phyloP scores from a whole-genome alignment of 306 rosid species.

The Quillaja saponaria region DNA sequence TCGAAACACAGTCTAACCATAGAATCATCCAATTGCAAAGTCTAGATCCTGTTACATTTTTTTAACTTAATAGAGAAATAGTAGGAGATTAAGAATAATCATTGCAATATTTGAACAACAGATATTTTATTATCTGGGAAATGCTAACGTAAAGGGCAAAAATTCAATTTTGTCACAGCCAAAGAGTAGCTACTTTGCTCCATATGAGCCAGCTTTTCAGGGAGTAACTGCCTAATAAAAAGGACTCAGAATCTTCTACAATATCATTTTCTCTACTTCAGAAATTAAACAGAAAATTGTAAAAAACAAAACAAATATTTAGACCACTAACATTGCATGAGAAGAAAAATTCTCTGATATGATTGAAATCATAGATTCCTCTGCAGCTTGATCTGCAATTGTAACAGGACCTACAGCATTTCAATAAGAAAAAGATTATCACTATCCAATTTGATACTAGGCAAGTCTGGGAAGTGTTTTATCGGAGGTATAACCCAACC shows the following conservation, averaged over 20 bases:
- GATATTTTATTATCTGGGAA: neutral
- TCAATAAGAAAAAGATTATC: neutral
- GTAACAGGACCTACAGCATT: conserved; percentile 78
- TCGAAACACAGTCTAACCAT: conserved; percentile 7
- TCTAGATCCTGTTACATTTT: neutral
- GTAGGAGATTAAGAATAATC: neutral
- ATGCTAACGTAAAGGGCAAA: too few species aligned
- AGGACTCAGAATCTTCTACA: too few species aligned
- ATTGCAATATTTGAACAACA: neutral
- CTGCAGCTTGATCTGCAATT: conserved; percentile 86
- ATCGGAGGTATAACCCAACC: neutral
- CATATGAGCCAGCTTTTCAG: too few species aligned
- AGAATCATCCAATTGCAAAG: conserved; percentile 8
- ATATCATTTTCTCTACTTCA: too few species aligned
- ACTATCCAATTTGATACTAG: too few species aligned
- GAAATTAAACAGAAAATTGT: neutral
- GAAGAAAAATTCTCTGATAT: conserved; percentile 63
- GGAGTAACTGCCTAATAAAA: too few species aligned
- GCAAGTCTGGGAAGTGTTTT: too few species aligned
- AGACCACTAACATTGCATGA: conserved; percentile 71
- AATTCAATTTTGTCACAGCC: too few species aligned
- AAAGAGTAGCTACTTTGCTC: too few species aligned
- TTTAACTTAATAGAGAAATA: conserved; percentile 3
- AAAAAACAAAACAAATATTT: neutral
- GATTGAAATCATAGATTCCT: conserved; percentile 80